Base-by-base conservation (phyloP, 148 eudicot genomes). In the Silene uniflora region DNA sequence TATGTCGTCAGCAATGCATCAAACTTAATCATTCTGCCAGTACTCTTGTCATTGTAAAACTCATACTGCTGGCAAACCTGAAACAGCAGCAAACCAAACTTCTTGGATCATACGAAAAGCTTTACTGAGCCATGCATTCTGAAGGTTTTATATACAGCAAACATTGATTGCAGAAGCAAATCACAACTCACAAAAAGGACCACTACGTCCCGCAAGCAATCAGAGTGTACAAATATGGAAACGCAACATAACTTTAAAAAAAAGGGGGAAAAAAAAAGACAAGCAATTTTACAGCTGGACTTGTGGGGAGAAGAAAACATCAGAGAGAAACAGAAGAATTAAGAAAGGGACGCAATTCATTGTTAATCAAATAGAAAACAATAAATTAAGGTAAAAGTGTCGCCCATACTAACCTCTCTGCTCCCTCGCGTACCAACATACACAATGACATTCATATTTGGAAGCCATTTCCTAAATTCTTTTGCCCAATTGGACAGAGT, bases 61-160 rank as follows among this genome's bases (percentile, higher is more conserved):
- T 96, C 99, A 80, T 88, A 89, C 80, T 92, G 99, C 89, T 96
- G 91, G 81, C 99, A 96, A 74, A 96, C 98, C 99, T 96, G 88
- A 73, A 87, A 76, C 65, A 21, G 24, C 18, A 58, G 29, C 29
- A 76, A 9, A 65, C 44, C 65, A 72, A 21, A 63, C 44, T 52
- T 39, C 44, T 16, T 52, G 56, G 14, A 10, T 14, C 17, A 52
- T 16, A 13, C 17, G 0, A 52, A 52, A 52, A 35, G 5, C 62
- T 18, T 25, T 55, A 66, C 52, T 19, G 29, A 21, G 19, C 24
- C 17, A 66, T 13, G 3, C 69, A 67, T 35, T 19, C 11, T 67
- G 13, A 52, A 4, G 17, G 17, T 52, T 52, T 16, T 52, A 52
- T 11, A 52, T 52, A 52, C 56, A 52, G 18, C 56, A 29, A 32